Evolutionary conservation across 2,329 filamentous ascomycete species (phyloP), one percentile per base, ranked within the genome.

Genomic region (Cytospora paraplurivora): DNA sequence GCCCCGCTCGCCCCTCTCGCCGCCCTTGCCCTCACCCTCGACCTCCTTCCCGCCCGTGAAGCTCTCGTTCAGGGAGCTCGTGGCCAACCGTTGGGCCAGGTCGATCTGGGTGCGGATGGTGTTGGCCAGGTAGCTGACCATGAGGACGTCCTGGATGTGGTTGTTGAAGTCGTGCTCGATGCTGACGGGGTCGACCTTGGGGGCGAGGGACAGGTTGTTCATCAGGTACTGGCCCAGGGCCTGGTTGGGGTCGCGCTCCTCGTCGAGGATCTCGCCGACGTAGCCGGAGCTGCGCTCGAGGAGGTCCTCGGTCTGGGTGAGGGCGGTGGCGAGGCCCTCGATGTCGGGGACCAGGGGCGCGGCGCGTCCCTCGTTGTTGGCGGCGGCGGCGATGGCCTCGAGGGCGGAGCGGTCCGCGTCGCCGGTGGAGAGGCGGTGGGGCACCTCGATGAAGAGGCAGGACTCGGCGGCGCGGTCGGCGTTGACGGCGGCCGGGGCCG

Each of bases 101-200:
- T 98, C 95, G 81, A 99, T 97, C 82, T 99, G 95, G 71, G 94
- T 98, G 78, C 94, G 92, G 80, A 98, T 97, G 69, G 93, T 97
- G 85, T 98, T 99, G 76, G 95, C 93, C 69, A 99, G 86, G 82
- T 99, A 99, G 70, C 93, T 96, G 72, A 99, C 93, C 77, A 98
- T 93, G 69, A 99, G 88, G 66, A 99, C 93, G 77, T 99, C 95
- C 82, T 99, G 95, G 78, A 99, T 93, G 82, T 99, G 95, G 83
- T 96, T 97, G 87, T 99, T 99, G 87, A 99, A 99, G 82, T 98
- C 93, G 75, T 90, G 86, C 84, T 99, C 95, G 74, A 99, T 93
- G 76, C 96, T 90, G 67, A 88, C 85, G 44, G 89, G 82, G 72
- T 97, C 92, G 66, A 98, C 95, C 85, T 98, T 99, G 73, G 95